Evolutionary conservation across 2,329 filamentous ascomycete genomes (phyloP).

Genomic region (Sporothrix schenckii): DNA sequence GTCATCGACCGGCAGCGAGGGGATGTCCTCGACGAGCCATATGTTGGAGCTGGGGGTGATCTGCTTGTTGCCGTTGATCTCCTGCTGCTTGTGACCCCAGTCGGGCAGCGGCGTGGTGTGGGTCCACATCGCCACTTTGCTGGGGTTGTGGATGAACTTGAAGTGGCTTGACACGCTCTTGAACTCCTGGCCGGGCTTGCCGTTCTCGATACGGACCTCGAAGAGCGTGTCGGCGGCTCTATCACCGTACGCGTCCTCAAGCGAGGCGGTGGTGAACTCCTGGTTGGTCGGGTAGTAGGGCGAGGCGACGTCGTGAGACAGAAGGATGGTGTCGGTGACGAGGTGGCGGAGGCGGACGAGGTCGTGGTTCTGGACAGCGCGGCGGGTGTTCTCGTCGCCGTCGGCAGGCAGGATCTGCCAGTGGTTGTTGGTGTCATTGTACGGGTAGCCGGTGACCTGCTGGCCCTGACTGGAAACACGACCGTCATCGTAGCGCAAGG

Average conservation of each 20-base stretch:
- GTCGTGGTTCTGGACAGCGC: constrained; percentile 78
- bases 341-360: constrained; percentile 83
- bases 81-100: constrained; percentile 95
- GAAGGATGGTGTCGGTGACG: constrained; percentile 79
- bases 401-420: constrained; percentile 85
- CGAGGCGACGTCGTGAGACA: constrained; percentile 96
- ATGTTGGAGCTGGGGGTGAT: constrained; percentile 85
- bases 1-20: constrained; percentile 72
- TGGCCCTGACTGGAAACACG: constrained; percentile 97
- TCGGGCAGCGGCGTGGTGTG: constrained; percentile 93
- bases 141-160: constrained; percentile 91
- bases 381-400: constrained; percentile 60
- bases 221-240: constrained; percentile 90
- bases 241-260: constrained; percentile 71
- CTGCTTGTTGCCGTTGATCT: constrained; percentile 99
- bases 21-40: constrained; percentile 90
- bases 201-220: constrained; percentile 85
- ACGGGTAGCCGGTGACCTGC: constrained; percentile 96
- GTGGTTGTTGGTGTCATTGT: constrained; percentile 98
- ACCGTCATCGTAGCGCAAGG: constrained; percentile 93
- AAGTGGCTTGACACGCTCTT: constrained; percentile 90
- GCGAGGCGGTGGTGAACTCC: constrained; percentile 84
- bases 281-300: constrained; percentile 97
- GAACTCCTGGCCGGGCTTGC: constrained; percentile 79
- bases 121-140: constrained; percentile 99